Evolutionary conservation across 768 basidiomycete genomes (phyloP), one percentile per base, ranked within the genome.

Genomic region (Cytidiella melzeri): DNA sequence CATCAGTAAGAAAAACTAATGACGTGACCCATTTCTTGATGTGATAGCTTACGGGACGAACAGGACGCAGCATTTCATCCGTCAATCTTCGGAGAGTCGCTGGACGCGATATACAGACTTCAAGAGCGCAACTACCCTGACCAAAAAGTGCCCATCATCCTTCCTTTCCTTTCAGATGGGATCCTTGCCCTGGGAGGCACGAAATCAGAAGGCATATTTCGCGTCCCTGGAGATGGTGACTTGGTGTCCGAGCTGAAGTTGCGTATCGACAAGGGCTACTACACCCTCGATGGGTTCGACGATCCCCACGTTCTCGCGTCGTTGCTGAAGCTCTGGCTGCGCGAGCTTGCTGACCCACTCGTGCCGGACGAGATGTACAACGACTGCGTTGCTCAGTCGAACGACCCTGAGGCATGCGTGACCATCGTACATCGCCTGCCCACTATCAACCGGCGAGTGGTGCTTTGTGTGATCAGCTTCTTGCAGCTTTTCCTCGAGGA

Each of bases 41-140:
- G n/a, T n/a, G n/a, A n/a, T 20, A 12, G 28, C 43, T 27, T 41
- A 28, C 23, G 20, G 11, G 24, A n/a, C 26, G 48, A 19, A 10
- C 58, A 89, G 80, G 91, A 93, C 58, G 92, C 92, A 23, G 92
- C 94, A 6, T 97, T 96, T 70, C 88, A 93, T 55, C 92, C 93
- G 0, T 93, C 91, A 1, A 92, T 88, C 1, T 97, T 96, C 59
- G 92, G 92, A 12, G 92, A 94, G 70, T 84, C 89, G 0, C 73
- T 97, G 11, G 87, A 88, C 54, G 82, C 82, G 21, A 87, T 92
- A 52, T 84, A 88, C 67, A 74, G 86, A 40, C 70, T 92, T 9
- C 93, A 96, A 67, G 83, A 84, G 60, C 80, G 88, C 37, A 90
- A 85, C 44, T 94, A 95, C 59, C 88, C 92, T 2, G 72, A 79